Evolutionary conservation across 345 rosid genomes (phyloP), one percentile per base, ranked within the genome.

Genomic region (Hibiscus syriacus): DNA sequence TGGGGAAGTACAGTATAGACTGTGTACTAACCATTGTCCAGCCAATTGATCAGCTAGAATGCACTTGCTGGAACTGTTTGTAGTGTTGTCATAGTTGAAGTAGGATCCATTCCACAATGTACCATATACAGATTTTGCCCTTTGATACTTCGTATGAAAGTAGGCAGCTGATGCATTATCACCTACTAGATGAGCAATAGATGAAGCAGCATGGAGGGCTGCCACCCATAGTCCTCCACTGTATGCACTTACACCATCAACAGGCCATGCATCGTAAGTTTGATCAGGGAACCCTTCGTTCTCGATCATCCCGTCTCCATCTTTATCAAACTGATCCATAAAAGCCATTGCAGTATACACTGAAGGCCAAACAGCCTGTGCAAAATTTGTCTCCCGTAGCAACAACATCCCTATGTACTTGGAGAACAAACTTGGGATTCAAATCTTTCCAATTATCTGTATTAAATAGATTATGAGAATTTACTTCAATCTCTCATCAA

Each of bases 161-260:
- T 80, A 85, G 27, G 59, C 50, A 0, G 86, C 83, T 65, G 84
- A 77, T 23, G 68, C 86, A 6, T 48, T 26, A 43, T 90, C 96
- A 11, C 87, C 96, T 39, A 87, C 75, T 54, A 70, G 78, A 45
- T 41, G 63, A 7, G 91, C 96, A 78, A 90, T 66, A 39, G 87
- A 90, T 0, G 92, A 84, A n/a, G 83, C 79, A 20, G 92, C 96
- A 69, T 90, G 87, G 9, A 90, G 83, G 32, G 96, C 89, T 5
- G 96, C 89, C 20, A 87, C 92, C 96, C 96, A 90, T 0, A 90
- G 86, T 54, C 92, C 92, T 0, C 92, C 92, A 1, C 89, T 81
- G 36, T 90, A 90, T 6, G 92, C 86, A 57, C 89, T 90, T 54
- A 87, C 83, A 4, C 96, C 96, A 0, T 71, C 66, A 62, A 73